Percentiles rank a stretch among this genome's conserved stretches.
These are phyloP conservation scores for Grigorovia transvaalensis DNA, from an alignment of 805 yeast genomes.

Conservation along the genomic window DNA sequence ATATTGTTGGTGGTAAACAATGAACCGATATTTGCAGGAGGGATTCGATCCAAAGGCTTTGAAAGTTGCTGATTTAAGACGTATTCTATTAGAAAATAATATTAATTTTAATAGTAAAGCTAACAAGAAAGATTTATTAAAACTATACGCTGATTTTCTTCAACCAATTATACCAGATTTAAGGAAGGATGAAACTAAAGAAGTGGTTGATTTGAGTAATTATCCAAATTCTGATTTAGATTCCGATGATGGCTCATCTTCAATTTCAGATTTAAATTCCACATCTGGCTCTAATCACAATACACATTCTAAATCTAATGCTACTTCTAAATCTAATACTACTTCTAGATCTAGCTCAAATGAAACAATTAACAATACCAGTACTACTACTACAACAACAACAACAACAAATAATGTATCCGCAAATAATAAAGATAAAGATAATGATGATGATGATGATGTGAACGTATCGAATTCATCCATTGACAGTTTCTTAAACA, in stretches of 20 bases:
- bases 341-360: neutral
- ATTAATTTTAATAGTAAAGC: slow-evolving; percentile 52
- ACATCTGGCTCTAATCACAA: neutral
- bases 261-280: neutral
- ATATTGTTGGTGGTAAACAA: neutral
- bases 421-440: neutral
- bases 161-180: slow-evolving; percentile 38
- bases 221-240: neutral
- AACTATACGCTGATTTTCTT: slow-evolving; percentile 47
- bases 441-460: neutral
- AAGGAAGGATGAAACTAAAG: slow-evolving; percentile 19
- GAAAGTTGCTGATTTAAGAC: slow-evolving; percentile 61
- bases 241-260: slow-evolving; percentile 1
- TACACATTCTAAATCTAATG: neutral
- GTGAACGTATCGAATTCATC: neutral
- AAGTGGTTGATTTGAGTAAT: slow-evolving; percentile 4
- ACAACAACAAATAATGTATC: neutral
- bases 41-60: slow-evolving; percentile 61
- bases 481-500: neutral
- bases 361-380: too few relatives aligned
- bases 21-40: slow-evolving; percentile 16
- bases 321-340: neutral
- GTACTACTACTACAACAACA: too few relatives aligned
- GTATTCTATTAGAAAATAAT: slow-evolving; percentile 51
- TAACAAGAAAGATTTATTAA: slow-evolving; percentile 55